Conservation (phyloP, 2,329 filamentous ascomycete species). For the Trichoderma polysporum region DNA sequence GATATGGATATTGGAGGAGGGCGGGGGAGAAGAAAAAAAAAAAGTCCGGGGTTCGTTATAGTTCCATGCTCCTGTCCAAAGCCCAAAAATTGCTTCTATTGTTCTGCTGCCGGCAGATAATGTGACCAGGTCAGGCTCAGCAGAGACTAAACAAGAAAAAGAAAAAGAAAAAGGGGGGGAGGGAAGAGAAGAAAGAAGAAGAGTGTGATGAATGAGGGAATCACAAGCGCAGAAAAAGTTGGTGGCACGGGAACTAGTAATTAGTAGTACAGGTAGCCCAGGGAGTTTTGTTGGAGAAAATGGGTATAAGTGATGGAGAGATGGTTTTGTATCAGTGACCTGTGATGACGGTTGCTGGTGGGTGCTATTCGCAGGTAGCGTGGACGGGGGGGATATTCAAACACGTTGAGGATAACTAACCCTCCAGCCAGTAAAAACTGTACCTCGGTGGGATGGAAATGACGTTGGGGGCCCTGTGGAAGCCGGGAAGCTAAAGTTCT, state of each 20-base stretch:
- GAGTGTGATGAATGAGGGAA: background rate
- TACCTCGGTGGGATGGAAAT: background rate
- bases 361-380: background rate
- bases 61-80: constrained; percentile 9
- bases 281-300: background rate
- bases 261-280: background rate
- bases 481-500: background rate
- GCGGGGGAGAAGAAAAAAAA: background rate
- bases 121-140: background rate
- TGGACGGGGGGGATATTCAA: background rate
- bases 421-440: background rate
- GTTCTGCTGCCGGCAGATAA: background rate
- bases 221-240: background rate
- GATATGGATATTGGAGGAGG: constrained; percentile 18
- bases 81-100: background rate
- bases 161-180: background rate
- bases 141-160: background rate
- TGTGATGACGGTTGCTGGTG: background rate
- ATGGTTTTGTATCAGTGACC: background rate
- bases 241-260: constrained; percentile 9
- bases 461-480: background rate
- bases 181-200: background rate
- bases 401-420: background rate
- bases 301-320: background rate
- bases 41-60: background rate